Evolutionary conservation across 2,329 filamentous ascomycete species (phyloP), one percentile per base, ranked within the genome.

Genomic region (Polytolypa hystricis): DNA sequence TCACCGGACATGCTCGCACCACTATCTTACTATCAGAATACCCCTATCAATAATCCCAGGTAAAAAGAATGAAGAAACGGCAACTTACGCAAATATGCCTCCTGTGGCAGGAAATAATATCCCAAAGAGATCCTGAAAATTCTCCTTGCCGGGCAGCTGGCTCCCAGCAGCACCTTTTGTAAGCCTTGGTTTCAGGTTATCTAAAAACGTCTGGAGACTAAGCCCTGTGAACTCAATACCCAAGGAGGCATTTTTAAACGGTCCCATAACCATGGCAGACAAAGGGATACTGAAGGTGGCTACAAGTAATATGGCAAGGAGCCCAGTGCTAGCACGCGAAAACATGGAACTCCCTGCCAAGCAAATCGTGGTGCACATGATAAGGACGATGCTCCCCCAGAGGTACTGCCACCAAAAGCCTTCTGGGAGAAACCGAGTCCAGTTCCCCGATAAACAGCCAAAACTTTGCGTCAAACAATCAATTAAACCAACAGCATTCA

Each of bases 1-100:
- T 93, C 84, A 12, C 85, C 85, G 5, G 84, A 93, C 85, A 93
- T 93, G 47, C 83, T 89, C 5, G 85, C 85, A 12, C 86, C 86
- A 30, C 67, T 71, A 33, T 33, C 26, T 32, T 16, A 34, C 32
- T 42, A 44, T 54, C n/a, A 41, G 76, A 70, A 35, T 23, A 17
- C 7, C 4, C 10, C 11, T 15, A 28, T n/a, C n/a, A n/a, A n/a
- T 54, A 74, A 73, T 43, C 74, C 77, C 16, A 71, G 70, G 2
- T 64, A 71, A 1, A 70, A 73, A 15, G 69, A 68, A 15, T 30
- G 37, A 23, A 4, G 26, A 3, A 8, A 18, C 26, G n/a, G 19
- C 7, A 33, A 18, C 63, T 47, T 55, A 69, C 64, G 71, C 70
- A 48, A 75, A 73, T 17, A 74, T 75, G 4, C 64, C 67, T 4